Evolutionary conservation across 129 eudicot species (phyloP).

Genomic region (Escallonia herrerae): DNA sequence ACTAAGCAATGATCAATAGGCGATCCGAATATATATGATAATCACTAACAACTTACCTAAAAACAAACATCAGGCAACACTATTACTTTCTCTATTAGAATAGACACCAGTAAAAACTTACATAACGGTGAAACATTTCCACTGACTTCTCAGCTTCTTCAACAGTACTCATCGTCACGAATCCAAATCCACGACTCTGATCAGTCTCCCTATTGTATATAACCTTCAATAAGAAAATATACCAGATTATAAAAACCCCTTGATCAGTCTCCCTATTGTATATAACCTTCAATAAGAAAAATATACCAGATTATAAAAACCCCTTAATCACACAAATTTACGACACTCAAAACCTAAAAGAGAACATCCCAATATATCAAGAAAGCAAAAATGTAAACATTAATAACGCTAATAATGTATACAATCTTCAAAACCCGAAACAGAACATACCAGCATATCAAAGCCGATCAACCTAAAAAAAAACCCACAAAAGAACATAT

Average conservation of each 20-base stretch:
- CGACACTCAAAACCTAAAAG: background rate
- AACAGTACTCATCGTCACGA: constrained; percentile 80
- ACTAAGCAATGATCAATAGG: background rate
- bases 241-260: no score
- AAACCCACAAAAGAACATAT: background rate
- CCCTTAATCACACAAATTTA: background rate
- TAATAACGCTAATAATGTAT: no score
- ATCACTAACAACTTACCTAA: background rate
- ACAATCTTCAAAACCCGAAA: background rate
- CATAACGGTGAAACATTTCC: constrained; percentile 49
- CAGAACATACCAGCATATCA: background rate
- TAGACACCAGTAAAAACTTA: constrained; percentile 24
- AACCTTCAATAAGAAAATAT: constrained; percentile 57
- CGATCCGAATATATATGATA: no score
- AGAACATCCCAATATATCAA: background rate
- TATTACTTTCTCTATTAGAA: background rate
- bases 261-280: no score
- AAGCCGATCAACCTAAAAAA: background rate
- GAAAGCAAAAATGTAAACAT: background rate
- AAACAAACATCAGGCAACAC: background rate
- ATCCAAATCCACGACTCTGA: constrained; percentile 80
- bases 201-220: constrained; percentile 74
- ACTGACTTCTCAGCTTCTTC: constrained; percentile 89
- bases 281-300: no score
- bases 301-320: background rate